Conservation (phyloP, 352 stramenopile genomes). For the Pythium angustatum region DNA sequence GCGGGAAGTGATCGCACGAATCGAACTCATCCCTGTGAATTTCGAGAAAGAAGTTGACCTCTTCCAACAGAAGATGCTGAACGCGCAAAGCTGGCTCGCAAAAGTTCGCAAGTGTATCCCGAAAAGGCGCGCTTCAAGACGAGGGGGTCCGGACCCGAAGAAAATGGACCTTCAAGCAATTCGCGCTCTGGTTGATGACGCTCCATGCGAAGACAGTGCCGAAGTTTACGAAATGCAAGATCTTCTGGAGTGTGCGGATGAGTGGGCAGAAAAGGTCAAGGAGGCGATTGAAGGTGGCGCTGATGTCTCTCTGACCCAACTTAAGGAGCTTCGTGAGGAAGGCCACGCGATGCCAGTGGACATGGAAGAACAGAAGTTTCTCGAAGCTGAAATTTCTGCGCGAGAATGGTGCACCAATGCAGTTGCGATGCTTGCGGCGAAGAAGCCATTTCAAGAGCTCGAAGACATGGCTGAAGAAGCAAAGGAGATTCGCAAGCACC, state of each 20-base stretch:
- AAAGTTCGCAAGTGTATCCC: slow-evolving; percentile 88
- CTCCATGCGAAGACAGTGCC: slow-evolving; percentile 80
- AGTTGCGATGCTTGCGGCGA: slow-evolving; percentile 47
- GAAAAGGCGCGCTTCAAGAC: slow-evolving; percentile 67
- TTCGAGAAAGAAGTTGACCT: slow-evolving; percentile 77
- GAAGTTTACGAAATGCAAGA: slow-evolving; percentile 92
- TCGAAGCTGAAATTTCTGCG: slow-evolving; percentile 77
- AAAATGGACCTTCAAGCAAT: slow-evolving; percentile 85
- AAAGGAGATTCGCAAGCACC: slow-evolving; percentile 64
- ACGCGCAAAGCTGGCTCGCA: slow-evolving; percentile 79
- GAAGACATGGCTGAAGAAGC: slow-evolving; percentile 60
- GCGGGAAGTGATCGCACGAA: slow-evolving; percentile 73
- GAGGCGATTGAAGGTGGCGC: slow-evolving; percentile 71
- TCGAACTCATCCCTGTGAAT: slow-evolving; percentile 86
- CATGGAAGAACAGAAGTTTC: slow-evolving; percentile 84
- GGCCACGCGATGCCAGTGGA: slow-evolving; percentile 84
- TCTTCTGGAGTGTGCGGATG: slow-evolving; percentile 82
- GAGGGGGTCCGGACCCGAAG: slow-evolving; percentile 51
- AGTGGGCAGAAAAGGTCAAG: slow-evolving; percentile 80
- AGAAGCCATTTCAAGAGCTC: slow-evolving; percentile 68
- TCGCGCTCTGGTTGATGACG: slow-evolving; percentile 80
- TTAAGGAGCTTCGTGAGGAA: slow-evolving; percentile 81
- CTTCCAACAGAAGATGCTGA: slow-evolving; percentile 87
- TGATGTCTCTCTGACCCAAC: slow-evolving; percentile 63
- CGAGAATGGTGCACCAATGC: slow-evolving; percentile 76